Percentiles rank a stretch among this genome's conserved stretches.
Evolutionary conservation across 2,329 filamentous ascomycete species (phyloP).

Genomic region (Thelonectria blattea): DNA sequence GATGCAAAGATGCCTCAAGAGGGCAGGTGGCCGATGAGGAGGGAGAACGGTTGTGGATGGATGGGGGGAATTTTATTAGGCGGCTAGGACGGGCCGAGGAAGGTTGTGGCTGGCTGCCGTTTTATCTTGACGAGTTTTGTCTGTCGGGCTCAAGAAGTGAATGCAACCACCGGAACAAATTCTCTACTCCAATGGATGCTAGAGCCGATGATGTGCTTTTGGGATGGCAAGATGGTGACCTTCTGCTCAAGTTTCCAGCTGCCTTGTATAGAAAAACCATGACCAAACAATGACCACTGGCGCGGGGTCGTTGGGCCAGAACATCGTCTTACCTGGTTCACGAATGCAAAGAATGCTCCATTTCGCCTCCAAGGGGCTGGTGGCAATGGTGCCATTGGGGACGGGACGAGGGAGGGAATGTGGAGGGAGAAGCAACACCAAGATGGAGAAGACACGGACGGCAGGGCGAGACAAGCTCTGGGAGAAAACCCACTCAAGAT

Average conservation of each 20-base stretch:
- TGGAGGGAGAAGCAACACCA: neutral
- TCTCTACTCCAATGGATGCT: neutral
- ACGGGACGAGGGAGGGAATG: neutral
- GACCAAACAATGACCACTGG: neutral
- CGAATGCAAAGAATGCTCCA: neutral
- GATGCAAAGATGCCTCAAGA: neutral
- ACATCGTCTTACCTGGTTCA: neutral
- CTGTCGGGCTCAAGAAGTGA: too few species aligned
- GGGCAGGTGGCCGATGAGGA: neutral
- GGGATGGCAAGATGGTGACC: neutral
- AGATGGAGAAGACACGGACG: neutral
- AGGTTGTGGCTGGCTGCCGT: neutral
- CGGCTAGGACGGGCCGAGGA: slow-evolving; percentile 10
- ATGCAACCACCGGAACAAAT: neutral
- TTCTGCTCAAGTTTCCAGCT: neutral
- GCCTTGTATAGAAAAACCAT: neutral
- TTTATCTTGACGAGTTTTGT: too few species aligned
- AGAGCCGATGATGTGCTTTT: neutral
- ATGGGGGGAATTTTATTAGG: slow-evolving; percentile 5
- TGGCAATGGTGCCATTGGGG: neutral
- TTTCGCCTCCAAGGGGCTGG: neutral
- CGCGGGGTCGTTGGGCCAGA: neutral
- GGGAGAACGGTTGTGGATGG: neutral
- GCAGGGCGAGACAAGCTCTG: neutral
- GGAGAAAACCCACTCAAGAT: neutral